These are phyloP conservation scores for Lactifluus piperatus DNA, from an alignment of 768 basidiomycete genomes.

Conservation along the genomic window DNA sequence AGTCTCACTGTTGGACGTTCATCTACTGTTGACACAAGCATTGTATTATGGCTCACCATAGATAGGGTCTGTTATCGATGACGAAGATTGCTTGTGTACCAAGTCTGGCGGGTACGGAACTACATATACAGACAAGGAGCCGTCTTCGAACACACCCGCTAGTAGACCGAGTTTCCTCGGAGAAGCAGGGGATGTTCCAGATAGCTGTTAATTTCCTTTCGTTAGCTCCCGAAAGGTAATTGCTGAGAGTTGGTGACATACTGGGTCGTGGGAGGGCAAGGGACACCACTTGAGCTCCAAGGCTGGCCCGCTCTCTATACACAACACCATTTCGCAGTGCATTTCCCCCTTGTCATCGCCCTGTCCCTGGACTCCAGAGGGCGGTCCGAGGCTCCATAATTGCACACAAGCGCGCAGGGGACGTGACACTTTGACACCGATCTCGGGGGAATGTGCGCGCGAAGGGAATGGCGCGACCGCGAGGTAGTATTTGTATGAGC, in stretches of 20 bases:
- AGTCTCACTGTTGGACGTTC: conserved; percentile 39
- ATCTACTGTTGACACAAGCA: neutral
- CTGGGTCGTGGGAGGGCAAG: conserved; percentile 63
- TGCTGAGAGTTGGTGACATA: conserved; percentile 23
- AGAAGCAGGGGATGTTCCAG: conserved; percentile 12
- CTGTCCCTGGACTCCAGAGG: neutral
- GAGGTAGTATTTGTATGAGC: conserved; percentile 63
- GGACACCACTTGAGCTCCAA: conserved; percentile 92
- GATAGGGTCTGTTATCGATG: neutral
- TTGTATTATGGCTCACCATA: neutral
- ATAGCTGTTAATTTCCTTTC: neutral
- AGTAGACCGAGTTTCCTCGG: conserved; percentile 71
- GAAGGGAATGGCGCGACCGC: conserved; percentile 74
- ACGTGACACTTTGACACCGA: conserved; percentile 49
- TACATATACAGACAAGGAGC: conserved; percentile 66
- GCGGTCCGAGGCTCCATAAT: conserved; percentile 60
- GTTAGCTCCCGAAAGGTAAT: neutral
- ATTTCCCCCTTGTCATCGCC: conserved; percentile 38
- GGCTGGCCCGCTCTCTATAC: conserved; percentile 72
- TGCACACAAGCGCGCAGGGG: conserved; percentile 69
- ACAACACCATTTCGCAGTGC: conserved; percentile 78
- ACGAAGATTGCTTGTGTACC: neutral
- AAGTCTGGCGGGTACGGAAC: conserved; percentile 72
- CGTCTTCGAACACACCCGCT: conserved; percentile 82
- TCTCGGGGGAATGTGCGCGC: conserved; percentile 49